Percentiles rank a stretch among this genome's conserved stretches.
Evolutionary conservation across 2,329 filamentous ascomycete species (phyloP).

Genomic region (Trichoderma oligosporum): DNA sequence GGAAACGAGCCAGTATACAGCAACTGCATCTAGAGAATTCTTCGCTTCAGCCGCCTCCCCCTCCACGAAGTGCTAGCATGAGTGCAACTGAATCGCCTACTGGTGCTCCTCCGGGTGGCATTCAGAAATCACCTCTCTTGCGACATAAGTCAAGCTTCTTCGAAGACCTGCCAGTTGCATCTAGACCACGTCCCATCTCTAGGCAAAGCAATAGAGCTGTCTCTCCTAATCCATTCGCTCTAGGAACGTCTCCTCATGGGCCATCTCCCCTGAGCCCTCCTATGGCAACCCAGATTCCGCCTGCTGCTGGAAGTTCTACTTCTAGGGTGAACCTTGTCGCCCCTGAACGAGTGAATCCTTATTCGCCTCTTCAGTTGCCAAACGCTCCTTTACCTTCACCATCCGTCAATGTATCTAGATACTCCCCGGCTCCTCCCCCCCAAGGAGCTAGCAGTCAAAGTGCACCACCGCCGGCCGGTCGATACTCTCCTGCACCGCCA

Average conservation of each 20-base stretch:
- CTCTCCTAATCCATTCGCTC: slow-evolving; percentile 37
- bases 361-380: slow-evolving; percentile 43
- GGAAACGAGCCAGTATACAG: slow-evolving; percentile 60
- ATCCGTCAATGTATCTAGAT: slow-evolving; percentile 44
- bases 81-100: slow-evolving; percentile 31
- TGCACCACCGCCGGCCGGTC: slow-evolving; percentile 38
- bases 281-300: slow-evolving; percentile 23
- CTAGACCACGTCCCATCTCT: slow-evolving; percentile 59
- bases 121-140: slow-evolving; percentile 32
- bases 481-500: slow-evolving; percentile 52
- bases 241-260: slow-evolving; percentile 21
- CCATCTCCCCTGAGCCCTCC: slow-evolving; percentile 28
- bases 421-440: slow-evolving; percentile 57
- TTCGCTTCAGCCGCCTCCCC: slow-evolving; percentile 42
- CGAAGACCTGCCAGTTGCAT: slow-evolving; percentile 66
- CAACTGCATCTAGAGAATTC: slow-evolving; percentile 44
- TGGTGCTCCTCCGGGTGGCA: slow-evolving; percentile 30
- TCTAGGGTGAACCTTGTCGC: slow-evolving; percentile 44
- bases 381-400: slow-evolving; percentile 33
- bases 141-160: slow-evolving; percentile 61
- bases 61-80: slow-evolving; percentile 62
- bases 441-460: slow-evolving; percentile 41
- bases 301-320: slow-evolving; percentile 23
- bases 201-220: slow-evolving; percentile 46
- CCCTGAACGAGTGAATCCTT: slow-evolving; percentile 51